Base-by-base conservation (phyloP, 768 basidiomycete genomes). In the Amanita phalloides region DNA sequence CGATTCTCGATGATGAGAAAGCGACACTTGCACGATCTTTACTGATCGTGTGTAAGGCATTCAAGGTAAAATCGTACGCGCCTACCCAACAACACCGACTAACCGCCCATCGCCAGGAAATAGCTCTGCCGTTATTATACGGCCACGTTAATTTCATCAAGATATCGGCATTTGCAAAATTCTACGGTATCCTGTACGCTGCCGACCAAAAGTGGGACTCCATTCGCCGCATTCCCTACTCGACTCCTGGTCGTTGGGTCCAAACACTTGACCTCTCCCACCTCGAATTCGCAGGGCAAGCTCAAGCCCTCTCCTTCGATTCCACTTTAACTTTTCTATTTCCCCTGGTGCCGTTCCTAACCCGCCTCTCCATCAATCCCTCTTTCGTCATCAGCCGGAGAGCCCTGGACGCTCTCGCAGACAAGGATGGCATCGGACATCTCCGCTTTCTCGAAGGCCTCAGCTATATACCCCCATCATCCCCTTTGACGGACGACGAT, bases 171-270 rank as follows among this genome's bases (percentile, higher is more conserved):
- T 69, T 91, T 38, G 72, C 77, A 51, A 73, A 70, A 54, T 84
- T 92, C 57, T 69, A 76, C n/a, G 54, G 67, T n/a, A 71, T 69
- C 21, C 73, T 94, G 1, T 68, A 73, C 53, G 58, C 62, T 28
- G 82, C 84, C 6, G 91, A 95, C 55, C 74, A 78, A 57, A 77
- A 76, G 60, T 95, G 92, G 92, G 90, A 92, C 59, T 87, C 89
- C 41, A 81, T 95, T 52, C 79, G 88, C 48, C 77, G 92, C 46
- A 90, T 88, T 57, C 88, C 88, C 0, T 87, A 85, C 60, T 93
- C 90, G 3, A 77, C 85, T 0, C 92, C 92, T 1, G 92, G 92
- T 26, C 76, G 92, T 61, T 94, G 90, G 86, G 80, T 95, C 1
- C 84, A 82, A 53, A 65, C 62, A 8, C 71, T 96, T 21, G 85